Conservation (phyloP, 805 yeast species). For the Nakazawaea sp. region DNA sequence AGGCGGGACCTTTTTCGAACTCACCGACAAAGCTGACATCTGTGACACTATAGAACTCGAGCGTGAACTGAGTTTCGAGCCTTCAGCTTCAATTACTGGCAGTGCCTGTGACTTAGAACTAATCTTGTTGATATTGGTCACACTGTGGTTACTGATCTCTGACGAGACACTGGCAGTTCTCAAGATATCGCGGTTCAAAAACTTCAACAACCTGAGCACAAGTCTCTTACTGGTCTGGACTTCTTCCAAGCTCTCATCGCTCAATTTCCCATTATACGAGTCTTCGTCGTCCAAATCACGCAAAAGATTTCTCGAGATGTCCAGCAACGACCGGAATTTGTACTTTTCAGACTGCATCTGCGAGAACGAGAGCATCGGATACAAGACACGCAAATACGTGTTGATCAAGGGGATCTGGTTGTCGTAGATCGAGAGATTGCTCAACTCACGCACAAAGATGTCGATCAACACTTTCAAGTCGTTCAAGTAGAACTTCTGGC, state of each 20-base stretch:
- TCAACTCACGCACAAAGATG: constrained; percentile 73
- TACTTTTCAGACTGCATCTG: constrained; percentile 52
- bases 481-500: constrained; percentile 69
- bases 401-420: constrained; percentile 54
- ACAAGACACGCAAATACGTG: constrained; percentile 66
- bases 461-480: constrained; percentile 82
- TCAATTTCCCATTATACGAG: not conserved
- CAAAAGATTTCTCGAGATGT: constrained; percentile 42
- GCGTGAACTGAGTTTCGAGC: constrained; percentile 2
- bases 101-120: constrained; percentile 6
- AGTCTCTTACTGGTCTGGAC: constrained; percentile 6
- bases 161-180: constrained; percentile 10
- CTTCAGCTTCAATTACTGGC: not conserved
- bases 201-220: constrained; percentile 5
- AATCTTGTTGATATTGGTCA: constrained; percentile 5
- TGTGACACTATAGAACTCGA: constrained; percentile 4
- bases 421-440: constrained; percentile 48
- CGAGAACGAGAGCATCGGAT: constrained; percentile 63
- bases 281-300: constrained; percentile 14
- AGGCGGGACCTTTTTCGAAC: constrained; percentile 7
- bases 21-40: constrained; percentile 1
- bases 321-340: constrained; percentile 46
- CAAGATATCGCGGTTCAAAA: not conserved
- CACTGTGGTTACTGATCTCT: constrained; percentile 8
- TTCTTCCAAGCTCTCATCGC: constrained; percentile 7